These are phyloP conservation scores for Didymella exigua DNA, from an alignment of 2,329 filamentous ascomycete species.

Conservation along the genomic window DNA sequence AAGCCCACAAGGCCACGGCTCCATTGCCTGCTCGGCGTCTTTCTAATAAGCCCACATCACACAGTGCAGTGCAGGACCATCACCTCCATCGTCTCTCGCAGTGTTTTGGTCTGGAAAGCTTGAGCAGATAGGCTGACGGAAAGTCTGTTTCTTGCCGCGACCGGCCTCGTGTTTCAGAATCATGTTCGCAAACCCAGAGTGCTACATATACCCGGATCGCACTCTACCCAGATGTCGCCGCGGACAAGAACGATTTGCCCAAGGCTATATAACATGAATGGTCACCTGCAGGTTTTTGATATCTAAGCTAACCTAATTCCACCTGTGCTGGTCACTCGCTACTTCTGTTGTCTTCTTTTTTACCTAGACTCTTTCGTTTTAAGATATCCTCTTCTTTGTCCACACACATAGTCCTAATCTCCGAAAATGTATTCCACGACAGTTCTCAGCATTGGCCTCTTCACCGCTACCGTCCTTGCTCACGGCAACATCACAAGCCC, in stretches of 20 bases:
- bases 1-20: not conserved
- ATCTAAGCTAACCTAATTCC: constrained; percentile 12
- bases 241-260: not conserved
- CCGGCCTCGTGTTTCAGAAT: constrained; percentile 11
- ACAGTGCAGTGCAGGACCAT: not conserved
- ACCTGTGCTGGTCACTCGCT: constrained; percentile 18
- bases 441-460: constrained; percentile 10
- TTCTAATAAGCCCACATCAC: not conserved
- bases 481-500: constrained; percentile 61
- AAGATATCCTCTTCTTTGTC: not conserved
- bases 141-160: not conserved
- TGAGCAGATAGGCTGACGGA: not conserved
- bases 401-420: constrained; percentile 1
- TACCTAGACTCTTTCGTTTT: not conserved
- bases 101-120: not conserved
- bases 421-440: constrained; percentile 2
- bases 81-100: not conserved
- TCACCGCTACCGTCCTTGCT: constrained; percentile 35
- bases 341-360: not conserved
- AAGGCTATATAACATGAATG: constrained; percentile 3
- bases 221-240: constrained; percentile 2
- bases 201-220: constrained; percentile 4
- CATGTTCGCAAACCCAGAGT: constrained; percentile 6
- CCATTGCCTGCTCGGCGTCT: not conserved
- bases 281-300: not conserved